Percentiles rank a stretch among this genome's conserved stretches.
Conservation (phyloP, 306 rosid species). For the Phaseolus lunatus region DNA sequence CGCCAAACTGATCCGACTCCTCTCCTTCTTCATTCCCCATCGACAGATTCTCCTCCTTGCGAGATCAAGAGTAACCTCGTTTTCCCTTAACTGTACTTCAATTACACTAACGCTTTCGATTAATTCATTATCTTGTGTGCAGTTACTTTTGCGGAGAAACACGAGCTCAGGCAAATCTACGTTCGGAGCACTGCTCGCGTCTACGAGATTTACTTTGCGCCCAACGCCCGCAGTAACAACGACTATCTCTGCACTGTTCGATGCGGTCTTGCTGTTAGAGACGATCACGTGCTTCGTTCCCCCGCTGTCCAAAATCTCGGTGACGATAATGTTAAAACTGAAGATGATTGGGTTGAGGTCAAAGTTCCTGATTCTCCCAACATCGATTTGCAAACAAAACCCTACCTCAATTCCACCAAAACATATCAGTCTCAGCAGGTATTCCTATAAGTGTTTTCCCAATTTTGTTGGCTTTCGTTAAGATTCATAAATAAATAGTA, state of each 20-base stretch:
- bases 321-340: conserved; percentile 53
- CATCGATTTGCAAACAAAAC: conserved; percentile 37
- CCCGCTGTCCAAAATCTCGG: conserved; percentile 39
- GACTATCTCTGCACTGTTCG: conserved; percentile 85
- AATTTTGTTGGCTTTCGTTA: neutral
- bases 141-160: conserved; percentile 71
- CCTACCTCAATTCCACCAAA: conserved; percentile 27
- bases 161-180: conserved; percentile 77
- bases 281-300: conserved; percentile 64
- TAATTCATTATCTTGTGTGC: neutral
- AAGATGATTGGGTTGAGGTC: conserved; percentile 94
- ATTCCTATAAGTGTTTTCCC: neutral
- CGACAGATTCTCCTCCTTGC: conserved; percentile 75
- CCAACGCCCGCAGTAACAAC: conserved; percentile 49
- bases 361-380: conserved; percentile 50
- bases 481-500: neutral
- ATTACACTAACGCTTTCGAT: neutral
- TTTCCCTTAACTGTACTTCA: neutral
- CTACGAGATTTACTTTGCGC: conserved; percentile 71
- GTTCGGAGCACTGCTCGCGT: conserved; percentile 89
- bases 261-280: conserved; percentile 72
- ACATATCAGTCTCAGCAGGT: conserved; percentile 47
- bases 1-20: conserved; percentile 41
- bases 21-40: conserved; percentile 62
- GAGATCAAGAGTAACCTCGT: conserved; percentile 67